These are phyloP conservation scores for Citropsis articulata DNA, from an alignment of 345 rosid genomes.

Conservation along the genomic window DNA sequence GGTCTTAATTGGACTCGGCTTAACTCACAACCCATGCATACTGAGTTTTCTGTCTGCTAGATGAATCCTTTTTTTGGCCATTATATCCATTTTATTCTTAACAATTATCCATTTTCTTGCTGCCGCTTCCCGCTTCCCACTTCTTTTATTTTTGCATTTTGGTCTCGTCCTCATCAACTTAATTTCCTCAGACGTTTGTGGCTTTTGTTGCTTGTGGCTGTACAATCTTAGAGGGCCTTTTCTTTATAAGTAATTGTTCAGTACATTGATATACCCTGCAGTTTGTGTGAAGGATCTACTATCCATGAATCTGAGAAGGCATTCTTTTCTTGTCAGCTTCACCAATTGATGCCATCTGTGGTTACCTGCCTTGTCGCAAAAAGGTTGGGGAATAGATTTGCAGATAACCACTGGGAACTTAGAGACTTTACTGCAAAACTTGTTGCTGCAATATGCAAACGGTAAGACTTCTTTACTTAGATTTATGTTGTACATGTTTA, in stretches of 20 bases:
- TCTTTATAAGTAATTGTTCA: slow-evolving; percentile 12
- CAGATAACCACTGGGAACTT: slow-evolving; percentile 98
- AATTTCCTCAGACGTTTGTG: neutral
- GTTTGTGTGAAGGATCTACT: slow-evolving; percentile 18
- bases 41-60: slow-evolving; percentile 4
- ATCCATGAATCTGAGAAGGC: slow-evolving; percentile 28
- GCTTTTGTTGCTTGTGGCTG: neutral
- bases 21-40: neutral
- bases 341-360: slow-evolving; percentile 99
- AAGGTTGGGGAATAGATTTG: slow-evolving; percentile 83
- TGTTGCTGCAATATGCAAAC: slow-evolving; percentile 88
- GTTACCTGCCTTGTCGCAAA: slow-evolving; percentile 96
- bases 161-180: neutral
- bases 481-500: slow-evolving; percentile 10
- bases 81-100: neutral
- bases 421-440: slow-evolving; percentile 83
- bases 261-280: slow-evolving; percentile 5
- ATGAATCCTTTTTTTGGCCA: slow-evolving; percentile 1
- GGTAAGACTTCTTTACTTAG: slow-evolving; percentile 42
- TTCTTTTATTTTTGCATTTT: neutral
- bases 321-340: slow-evolving; percentile 66
- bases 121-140: neutral
- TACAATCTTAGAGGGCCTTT: slow-evolving; percentile 7
- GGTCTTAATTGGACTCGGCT: neutral
- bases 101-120: neutral